Evolutionary conservation across 495 filamentous ascomycete genomes (phyloP), one percentile per base, ranked within the genome.

Genomic region (Neurospora sp.): DNA sequence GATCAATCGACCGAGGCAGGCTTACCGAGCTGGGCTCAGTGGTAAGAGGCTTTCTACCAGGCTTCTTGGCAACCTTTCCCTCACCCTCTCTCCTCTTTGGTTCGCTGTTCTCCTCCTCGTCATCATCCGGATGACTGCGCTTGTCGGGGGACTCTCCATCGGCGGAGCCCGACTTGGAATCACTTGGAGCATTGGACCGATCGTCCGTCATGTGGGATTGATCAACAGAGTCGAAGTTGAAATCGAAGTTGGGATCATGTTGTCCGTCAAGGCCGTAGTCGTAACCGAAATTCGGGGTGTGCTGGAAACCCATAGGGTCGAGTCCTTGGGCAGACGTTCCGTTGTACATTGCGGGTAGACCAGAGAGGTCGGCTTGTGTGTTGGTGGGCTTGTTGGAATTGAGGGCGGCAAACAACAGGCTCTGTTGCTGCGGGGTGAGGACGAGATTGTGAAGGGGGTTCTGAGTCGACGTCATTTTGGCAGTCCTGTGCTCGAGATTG

Each of bases 11-110:
- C 44, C 71, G 62, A 69, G 72, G 37, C 40, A 73, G 69, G 86
- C 94, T 85, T 90, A 98, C 94, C 75, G 96, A 96, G 73, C 93
- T 98, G 12, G 96, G 96, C 76, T 99, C 96, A 44, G 92, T 94
- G 69, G 92, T 98, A 78, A 99, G 84, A 23, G 94, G 96, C 86
- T 99, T 99, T 73, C 96, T 89, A 54, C 96, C 96, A 3, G 96
- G 96, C 81, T 97, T 99, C 88, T 98, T 98, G 10, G 92, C 89
- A 72, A 87, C 82, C 79, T 88, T 90, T 72, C 91, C 92, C 74
- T 92, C 90, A 71, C 90, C 88, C 80, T 97, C 94, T 75, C 93
- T 85, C 69, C 93, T 86, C 84, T 98, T 97, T 74, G 90, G 91
- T 9, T 89, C 89, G 40, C 85, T 78, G 23, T 81, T 87, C 37